Percentiles rank a stretch among this genome's conserved stretches.
Conservation (phyloP, 768 basidiomycete genomes). For the Lentinula raphanica region DNA sequence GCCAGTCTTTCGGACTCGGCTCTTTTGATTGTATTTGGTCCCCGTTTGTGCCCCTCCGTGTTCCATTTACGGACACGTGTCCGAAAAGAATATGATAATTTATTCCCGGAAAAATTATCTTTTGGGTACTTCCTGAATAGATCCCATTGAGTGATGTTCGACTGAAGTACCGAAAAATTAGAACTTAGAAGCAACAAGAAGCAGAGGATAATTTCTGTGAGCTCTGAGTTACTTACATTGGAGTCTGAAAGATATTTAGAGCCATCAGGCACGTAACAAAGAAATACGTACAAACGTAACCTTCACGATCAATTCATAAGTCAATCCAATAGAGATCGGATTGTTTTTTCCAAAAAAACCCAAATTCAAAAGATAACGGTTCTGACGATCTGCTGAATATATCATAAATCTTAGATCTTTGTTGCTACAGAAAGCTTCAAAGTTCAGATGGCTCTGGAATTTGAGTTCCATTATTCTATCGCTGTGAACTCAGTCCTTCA, state of each 20-base stretch:
- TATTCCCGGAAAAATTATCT: too few species aligned
- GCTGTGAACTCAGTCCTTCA: too few species aligned
- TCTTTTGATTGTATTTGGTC: not conserved
- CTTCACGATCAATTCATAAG: not conserved
- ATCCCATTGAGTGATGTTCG: not conserved
- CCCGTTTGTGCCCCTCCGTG: not conserved
- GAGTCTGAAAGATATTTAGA: not conserved
- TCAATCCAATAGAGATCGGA: not conserved
- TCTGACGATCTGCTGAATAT: slow-evolving; percentile 1
- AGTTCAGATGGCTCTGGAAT: too few species aligned
- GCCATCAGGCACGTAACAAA: slow-evolving; percentile 2
- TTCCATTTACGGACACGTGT: slow-evolving; percentile 1
- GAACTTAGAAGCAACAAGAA: too few species aligned
- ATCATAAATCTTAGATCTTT: slow-evolving; percentile 4
- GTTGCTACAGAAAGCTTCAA: not conserved
- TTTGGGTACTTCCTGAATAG: too few species aligned
- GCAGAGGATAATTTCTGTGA: too few species aligned
- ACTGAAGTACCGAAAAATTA: not conserved
- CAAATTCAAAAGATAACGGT: slow-evolving; percentile 1
- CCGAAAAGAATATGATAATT: not conserved
- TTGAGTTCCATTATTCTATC: too few species aligned
- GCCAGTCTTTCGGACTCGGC: slow-evolving; percentile 8
- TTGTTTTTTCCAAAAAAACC: not conserved
- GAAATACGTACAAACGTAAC: not conserved
- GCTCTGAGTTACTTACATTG: too few species aligned